Base-by-base conservation (phyloP, 2,329 filamentous ascomycete species). In the Raffaelea deltoideospora region DNA sequence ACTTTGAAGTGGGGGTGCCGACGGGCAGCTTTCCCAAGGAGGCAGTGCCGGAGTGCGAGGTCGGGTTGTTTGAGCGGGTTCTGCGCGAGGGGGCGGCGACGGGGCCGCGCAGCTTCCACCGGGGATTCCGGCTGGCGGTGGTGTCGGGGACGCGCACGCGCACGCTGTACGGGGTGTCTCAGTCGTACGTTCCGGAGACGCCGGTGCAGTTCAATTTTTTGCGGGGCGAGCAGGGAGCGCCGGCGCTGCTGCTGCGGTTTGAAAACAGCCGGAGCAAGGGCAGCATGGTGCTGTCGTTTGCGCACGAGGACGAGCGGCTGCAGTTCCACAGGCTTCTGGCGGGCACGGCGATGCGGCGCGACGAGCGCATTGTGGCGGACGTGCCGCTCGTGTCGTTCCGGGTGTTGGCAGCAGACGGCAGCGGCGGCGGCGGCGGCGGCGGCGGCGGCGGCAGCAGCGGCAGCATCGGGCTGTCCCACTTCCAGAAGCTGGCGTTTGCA, bases 151-250 rank as follows among this genome's bases (percentile, higher is more conserved):
- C 83, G 3, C 76, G 71, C 42, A 82, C 76, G 35, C 84, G 87
- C 52, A 81, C 79, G 1, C 60, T 93, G 26, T 86, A 79, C 50
- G 79, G 76, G 31, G 69, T 90, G 35, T 79, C 76, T 41, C 81
- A 90, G 50, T 63, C 69, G 13, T 69, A 87, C 32, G 63, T 69
- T 13, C 70, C 76, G 5, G 67, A 70, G 17, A 59, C 69, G 18
- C 83, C 84, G 0, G 65, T 93, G 32, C 73, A 83, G 33, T 93
- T 88, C 51, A 78, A 81, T 11, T 81, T 87, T 48, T 61, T 86
- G 43, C 72, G 79, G 9, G 74, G 72, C 15, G 83, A 88, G 23
- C 72, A 73, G 37, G 77, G 78, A 10, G 64, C 71, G 8, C 78
- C 82, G 1, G 76, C 75, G 8, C 65, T 85, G 47, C 70, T 82